Base-by-base conservation (phyloP, 805 yeast species). In the Saccharomycopsis synnaedendra region DNA sequence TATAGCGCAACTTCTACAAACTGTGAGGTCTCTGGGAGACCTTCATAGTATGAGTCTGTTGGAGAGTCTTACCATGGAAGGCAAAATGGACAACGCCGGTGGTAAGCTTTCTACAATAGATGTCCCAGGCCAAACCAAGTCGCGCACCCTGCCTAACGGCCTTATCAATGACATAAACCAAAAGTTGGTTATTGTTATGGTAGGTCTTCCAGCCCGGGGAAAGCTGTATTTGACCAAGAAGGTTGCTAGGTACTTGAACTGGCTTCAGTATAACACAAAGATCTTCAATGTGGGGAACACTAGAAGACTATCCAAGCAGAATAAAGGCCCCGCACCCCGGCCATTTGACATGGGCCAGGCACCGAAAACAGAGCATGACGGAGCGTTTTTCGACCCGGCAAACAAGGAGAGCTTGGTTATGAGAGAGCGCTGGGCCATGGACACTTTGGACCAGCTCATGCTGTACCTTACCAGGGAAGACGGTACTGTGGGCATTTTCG, bases 101-200 rank as follows among this genome's bases (percentile, higher is more conserved):
- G 37, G 39, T 3, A 33, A 30, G 9, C 36, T 39, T 31, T 42
- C 44, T 5, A 85, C 96, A 0, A 72, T 89, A 42, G 95, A 88
- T 59, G 85, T 90, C 5, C 96, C 97, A 0, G 97, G 97, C 1
- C 83, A 86, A 53, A 88, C 97, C 0, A 75, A 82, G 42, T 80
- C 88, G 1, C 80, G 84, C 52, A 75, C 76, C 3, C 76, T 87
- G 0, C 93, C 95, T 0, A 90, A 85, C 60, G 86, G 86, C 3
- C 66, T 69, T 35, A 76, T 78, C 32, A 44, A 47, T n/a, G 55
- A 45, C 41, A 7, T 49, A 30, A 47, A 52, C 34, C 63, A 68
- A 1, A 78, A 77, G 57, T 64, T 78, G 47, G 80, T 80, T 30
- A 78, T 80, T 48, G 78, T 80, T 6, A 78, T 82, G 80, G 85